Percentiles rank a stretch among this genome's conserved stretches.
These are phyloP conservation scores for Tricholomella constricta DNA, from an alignment of 768 basidiomycete species.

Conservation along the genomic window DNA sequence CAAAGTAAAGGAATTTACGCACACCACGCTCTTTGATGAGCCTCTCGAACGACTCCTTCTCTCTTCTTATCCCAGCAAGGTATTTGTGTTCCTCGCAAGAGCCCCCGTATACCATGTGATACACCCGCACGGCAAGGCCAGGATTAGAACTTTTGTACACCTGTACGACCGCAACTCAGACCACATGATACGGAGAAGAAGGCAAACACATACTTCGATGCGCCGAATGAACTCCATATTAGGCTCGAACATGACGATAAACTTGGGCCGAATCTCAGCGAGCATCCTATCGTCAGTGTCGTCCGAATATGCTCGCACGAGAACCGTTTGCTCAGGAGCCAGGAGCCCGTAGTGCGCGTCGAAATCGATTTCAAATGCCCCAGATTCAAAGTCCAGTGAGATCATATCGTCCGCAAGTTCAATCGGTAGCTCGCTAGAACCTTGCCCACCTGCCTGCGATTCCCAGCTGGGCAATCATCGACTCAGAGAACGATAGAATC, in stretches of 20 bases:
- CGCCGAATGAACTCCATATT: conserved; percentile 90
- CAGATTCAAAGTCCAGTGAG: conserved; percentile 39
- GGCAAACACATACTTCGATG: conserved; percentile 65
- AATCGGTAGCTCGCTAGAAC: conserved; percentile 18
- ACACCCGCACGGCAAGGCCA: conserved; percentile 82
- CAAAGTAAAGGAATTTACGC: conserved; percentile 29
- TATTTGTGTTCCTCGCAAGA: conserved; percentile 97
- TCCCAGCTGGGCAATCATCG: conserved; percentile 30
- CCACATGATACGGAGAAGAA: neutral
- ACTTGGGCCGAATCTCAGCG: conserved; percentile 84
- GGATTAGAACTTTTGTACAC: conserved; percentile 86
- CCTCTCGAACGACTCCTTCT: conserved; percentile 92
- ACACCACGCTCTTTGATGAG: conserved; percentile 93
- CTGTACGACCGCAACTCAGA: conserved; percentile 37
- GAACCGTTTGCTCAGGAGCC: conserved; percentile 73
- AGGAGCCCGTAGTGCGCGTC: conserved; percentile 82
- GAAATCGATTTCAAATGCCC: conserved; percentile 55
- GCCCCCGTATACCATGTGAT: conserved; percentile 93
- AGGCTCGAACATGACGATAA: conserved; percentile 95
- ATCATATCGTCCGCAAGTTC: conserved; percentile 27
- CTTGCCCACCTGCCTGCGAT: conserved; percentile 29
- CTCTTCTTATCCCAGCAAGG: conserved; percentile 81
- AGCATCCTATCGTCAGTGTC: conserved; percentile 91
- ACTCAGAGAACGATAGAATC: neutral
- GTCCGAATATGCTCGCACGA: conserved; percentile 87